phyloP scores from a whole-genome alignment of 345 rosid species.

The Reutealis trisperma region DNA sequence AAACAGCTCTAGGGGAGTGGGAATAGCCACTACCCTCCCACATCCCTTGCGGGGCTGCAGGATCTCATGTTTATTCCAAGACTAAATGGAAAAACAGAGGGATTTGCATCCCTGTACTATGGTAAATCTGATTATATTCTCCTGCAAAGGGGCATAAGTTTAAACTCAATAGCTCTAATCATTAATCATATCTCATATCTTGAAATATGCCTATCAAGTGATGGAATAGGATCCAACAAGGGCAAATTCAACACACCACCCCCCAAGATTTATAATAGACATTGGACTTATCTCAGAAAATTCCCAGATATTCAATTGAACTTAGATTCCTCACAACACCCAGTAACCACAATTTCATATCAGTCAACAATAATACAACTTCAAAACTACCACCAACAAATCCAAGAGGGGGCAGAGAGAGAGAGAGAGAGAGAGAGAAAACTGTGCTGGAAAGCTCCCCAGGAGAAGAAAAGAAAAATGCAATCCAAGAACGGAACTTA shows the following conservation, averaged over 20 bases:
- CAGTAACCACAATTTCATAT: background rate
- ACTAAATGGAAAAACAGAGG: background rate
- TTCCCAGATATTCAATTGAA: background rate
- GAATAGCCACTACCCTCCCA: background rate
- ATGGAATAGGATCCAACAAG: background rate
- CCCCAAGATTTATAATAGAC: background rate
- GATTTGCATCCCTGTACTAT: background rate
- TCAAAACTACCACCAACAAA: background rate
- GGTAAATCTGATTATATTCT: background rate
- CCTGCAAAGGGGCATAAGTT: background rate
- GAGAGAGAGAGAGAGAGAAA: background rate
- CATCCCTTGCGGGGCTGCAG: background rate
- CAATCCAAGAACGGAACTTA: slow-evolving; percentile 27
- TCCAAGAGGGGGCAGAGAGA: background rate
- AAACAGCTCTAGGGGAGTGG: background rate
- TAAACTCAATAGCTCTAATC: background rate
- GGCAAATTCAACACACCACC: background rate
- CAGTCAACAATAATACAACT: background rate
- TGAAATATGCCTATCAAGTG: background rate
- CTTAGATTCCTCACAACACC: background rate
- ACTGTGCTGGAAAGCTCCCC: background rate
- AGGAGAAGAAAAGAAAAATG: background rate
- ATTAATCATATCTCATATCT: background rate
- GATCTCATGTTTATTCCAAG: background rate
- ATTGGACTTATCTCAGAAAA: background rate